phyloP scores from a whole-genome alignment of 495 filamentous ascomycete genomes.

The Neurospora discreta region DNA sequence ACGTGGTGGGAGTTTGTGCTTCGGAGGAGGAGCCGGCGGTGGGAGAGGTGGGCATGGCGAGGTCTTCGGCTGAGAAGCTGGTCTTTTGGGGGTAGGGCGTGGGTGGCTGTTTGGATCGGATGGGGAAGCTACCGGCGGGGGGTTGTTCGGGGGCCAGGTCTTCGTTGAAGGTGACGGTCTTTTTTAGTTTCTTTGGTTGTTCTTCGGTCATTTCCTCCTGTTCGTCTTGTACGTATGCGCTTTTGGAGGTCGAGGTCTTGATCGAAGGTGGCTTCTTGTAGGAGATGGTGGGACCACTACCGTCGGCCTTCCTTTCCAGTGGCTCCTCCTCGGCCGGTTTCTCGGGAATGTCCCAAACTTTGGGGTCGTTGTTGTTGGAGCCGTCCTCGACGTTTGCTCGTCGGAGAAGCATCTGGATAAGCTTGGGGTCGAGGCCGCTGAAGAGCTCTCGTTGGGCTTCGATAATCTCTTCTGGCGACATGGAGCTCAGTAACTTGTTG shows the following conservation, averaged over 20 bases:
- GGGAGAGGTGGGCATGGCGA: neutral
- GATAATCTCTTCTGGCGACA: slow-evolving; percentile 75
- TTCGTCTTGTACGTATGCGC: neutral
- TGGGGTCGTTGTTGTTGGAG: neutral
- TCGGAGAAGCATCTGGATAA: slow-evolving; percentile 67
- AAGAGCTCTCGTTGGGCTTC: slow-evolving; percentile 66
- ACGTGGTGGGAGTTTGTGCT: slow-evolving; percentile 49
- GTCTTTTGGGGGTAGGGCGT: slow-evolving; percentile 2
- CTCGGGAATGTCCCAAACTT: slow-evolving; percentile 3
- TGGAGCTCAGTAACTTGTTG: slow-evolving; percentile 54
- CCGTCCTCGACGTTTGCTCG: slow-evolving; percentile 67
- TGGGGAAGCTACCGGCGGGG: slow-evolving; percentile 17
- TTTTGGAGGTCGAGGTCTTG: neutral
- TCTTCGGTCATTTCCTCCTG: neutral
- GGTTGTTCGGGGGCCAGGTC: slow-evolving; percentile 10
- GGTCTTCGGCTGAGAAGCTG: slow-evolving; percentile 20
- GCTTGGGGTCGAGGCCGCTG: slow-evolving; percentile 49
- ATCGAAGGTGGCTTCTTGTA: neutral
- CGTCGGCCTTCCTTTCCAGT: neutral
- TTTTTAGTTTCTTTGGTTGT: slow-evolving; percentile 14
- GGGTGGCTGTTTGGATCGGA: slow-evolving; percentile 14
- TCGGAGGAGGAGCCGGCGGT: slow-evolving; percentile 18
- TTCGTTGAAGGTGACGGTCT: slow-evolving; percentile 17
- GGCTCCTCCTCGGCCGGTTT: slow-evolving; percentile 3
- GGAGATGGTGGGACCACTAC: neutral